phyloP scores from a whole-genome alignment of 306 rosid species.

The Mimosa pudica region DNA sequence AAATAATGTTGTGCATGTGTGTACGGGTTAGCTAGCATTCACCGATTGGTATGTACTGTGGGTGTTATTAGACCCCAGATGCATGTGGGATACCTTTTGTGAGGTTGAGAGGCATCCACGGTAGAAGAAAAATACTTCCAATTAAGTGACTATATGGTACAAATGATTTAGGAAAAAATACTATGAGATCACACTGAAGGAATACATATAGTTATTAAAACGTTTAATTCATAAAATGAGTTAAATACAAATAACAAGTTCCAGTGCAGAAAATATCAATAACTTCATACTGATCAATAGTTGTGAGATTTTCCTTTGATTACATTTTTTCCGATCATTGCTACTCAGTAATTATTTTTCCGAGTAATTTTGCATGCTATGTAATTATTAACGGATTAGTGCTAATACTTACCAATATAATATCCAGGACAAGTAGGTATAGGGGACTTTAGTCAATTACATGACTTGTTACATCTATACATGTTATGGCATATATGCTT shows the following conservation, averaged over 20 bases:
- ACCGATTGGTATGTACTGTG: neutral
- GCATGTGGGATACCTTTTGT: neutral
- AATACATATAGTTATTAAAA: no score
- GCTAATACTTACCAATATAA: conserved; percentile 33
- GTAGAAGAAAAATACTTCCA: neutral
- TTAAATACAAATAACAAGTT: no score
- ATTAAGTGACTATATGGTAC: neutral
- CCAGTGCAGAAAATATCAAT: no score
- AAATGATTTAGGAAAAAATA: no score
- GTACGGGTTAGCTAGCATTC: neutral
- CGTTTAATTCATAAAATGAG: no score
- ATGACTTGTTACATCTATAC: neutral
- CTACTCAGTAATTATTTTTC: no score
- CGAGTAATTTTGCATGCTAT: no score
- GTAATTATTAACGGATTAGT: conserved; percentile 22
- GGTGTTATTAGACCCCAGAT: conserved; percentile 1
- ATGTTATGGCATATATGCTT: conserved; percentile 11
- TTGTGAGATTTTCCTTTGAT: no score
- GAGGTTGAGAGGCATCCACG: conserved; percentile 20
- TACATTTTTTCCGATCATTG: no score
- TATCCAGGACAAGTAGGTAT: conserved; percentile 29
- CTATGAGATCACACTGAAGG: no score
- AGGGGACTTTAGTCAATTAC: neutral
- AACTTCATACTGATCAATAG: no score
- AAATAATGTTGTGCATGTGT: neutral